These are phyloP conservation scores for Colletotrichum chlorophyti DNA, from an alignment of 2,329 filamentous ascomycete species.

Conservation along the genomic window DNA sequence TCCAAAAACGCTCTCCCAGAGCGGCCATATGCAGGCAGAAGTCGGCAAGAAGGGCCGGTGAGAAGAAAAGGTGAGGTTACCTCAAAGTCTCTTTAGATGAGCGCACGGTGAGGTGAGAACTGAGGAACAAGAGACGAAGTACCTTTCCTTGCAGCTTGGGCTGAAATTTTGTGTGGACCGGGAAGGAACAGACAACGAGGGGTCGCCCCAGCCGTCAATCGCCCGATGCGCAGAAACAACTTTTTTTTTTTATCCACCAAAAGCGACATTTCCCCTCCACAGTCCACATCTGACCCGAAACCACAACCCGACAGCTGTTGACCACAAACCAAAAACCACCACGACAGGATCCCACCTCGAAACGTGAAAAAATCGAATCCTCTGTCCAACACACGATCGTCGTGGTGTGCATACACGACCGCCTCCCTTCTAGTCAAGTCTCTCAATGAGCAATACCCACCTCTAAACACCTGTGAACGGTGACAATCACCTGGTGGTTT, in stretches of 20 bases:
- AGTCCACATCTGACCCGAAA: background rate
- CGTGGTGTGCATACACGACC: too few relatives aligned
- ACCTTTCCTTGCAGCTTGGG: slow-evolving; percentile 4
- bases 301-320: slow-evolving; percentile 5
- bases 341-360: slow-evolving; percentile 11
- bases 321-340: slow-evolving; percentile 4
- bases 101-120: too few relatives aligned
- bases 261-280: slow-evolving; percentile 4
- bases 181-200: too few relatives aligned
- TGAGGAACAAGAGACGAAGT: background rate
- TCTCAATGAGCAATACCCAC: background rate
- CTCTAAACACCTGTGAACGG: slow-evolving; percentile 5
- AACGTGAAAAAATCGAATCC: slow-evolving; percentile 21
- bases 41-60: too few relatives aligned
- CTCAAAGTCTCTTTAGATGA: too few relatives aligned
- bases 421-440: too few relatives aligned
- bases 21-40: too few relatives aligned
- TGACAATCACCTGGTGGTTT: slow-evolving; percentile 11
- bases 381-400: too few relatives aligned
- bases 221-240: slow-evolving; percentile 17
- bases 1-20: too few relatives aligned
- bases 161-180: slow-evolving; percentile 19
- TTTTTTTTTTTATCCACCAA: slow-evolving; percentile 19
- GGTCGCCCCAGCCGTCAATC: slow-evolving; percentile 15
- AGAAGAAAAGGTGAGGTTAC: too few relatives aligned